phyloP scores from a whole-genome alignment of 371 early-diverging fungal genomes.

The Mortierella sp. region DNA sequence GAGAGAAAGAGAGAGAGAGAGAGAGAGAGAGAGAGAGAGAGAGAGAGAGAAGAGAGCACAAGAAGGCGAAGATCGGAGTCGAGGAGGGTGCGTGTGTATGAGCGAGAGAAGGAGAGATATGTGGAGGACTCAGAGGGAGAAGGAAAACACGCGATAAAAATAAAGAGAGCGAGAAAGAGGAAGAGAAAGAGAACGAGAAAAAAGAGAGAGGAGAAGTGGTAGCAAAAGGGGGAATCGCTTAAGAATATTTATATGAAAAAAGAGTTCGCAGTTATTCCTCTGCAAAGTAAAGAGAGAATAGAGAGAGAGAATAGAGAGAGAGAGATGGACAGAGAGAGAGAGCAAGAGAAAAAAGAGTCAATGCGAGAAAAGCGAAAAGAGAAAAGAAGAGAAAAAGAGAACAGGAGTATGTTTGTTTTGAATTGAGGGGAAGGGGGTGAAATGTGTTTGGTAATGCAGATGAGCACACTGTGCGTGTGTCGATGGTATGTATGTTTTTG shows the following conservation, averaged over 20 bases:
- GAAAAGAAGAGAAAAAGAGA: not conserved
- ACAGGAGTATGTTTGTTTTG: not conserved
- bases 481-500: too few species aligned
- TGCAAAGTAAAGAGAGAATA: not conserved
- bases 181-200: not conserved
- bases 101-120: not conserved
- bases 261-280: not conserved
- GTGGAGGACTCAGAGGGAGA: not conserved
- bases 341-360: not conserved
- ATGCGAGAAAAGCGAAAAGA: not conserved
- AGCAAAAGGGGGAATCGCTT: not conserved
- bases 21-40: not conserved
- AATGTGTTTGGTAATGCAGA: constrained; percentile 12
- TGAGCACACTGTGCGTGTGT: not conserved
- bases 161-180: not conserved
- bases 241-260: not conserved
- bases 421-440: constrained; percentile 11
- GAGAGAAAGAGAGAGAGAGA: not conserved
- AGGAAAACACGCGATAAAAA: not conserved
- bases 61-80: not conserved
- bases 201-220: not conserved
- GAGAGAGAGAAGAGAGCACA: not conserved
- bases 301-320: not conserved
- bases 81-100: not conserved
- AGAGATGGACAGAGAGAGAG: not conserved